These are phyloP conservation scores for Hyaloscypha finlandica DNA, from an alignment of 495 filamentous ascomycete species.

Conservation along the genomic window DNA sequence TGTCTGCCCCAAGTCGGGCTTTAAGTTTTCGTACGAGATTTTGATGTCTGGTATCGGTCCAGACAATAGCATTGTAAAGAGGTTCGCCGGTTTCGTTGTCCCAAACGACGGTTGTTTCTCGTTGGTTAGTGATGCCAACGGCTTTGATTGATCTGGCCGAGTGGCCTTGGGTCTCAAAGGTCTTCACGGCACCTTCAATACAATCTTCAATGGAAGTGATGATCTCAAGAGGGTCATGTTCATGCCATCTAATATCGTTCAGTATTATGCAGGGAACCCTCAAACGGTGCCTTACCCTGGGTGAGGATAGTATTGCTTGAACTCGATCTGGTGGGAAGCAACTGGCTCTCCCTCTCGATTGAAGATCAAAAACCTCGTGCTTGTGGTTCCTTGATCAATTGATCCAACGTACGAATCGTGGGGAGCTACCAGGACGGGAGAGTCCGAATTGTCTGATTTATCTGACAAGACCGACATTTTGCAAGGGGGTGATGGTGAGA, in stretches of 20 bases:
- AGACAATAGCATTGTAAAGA: slow-evolving; percentile 86
- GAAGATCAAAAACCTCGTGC: slow-evolving; percentile 90
- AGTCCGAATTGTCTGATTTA: slow-evolving; percentile 16
- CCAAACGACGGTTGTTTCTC: slow-evolving; percentile 91
- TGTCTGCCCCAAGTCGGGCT: slow-evolving; percentile 61
- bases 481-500: slow-evolving; percentile 2
- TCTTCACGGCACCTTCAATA: slow-evolving; percentile 76
- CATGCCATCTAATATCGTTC: slow-evolving; percentile 71
- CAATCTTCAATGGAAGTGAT: slow-evolving; percentile 78
- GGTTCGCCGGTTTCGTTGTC: slow-evolving; percentile 82
- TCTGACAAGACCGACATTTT: slow-evolving; percentile 5
- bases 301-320: slow-evolving; percentile 82
- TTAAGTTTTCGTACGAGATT: slow-evolving; percentile 77
- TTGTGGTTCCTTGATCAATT: slow-evolving; percentile 95
- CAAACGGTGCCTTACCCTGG: slow-evolving; percentile 63
- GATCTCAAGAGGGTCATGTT: slow-evolving; percentile 84
- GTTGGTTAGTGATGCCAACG: slow-evolving; percentile 91
- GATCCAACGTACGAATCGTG: slow-evolving; percentile 46
- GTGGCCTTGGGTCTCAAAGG: slow-evolving; percentile 72
- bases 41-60: slow-evolving; percentile 87
- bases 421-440: slow-evolving; percentile 9
- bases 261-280: background rate
- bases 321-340: slow-evolving; percentile 87
- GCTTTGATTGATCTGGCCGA: slow-evolving; percentile 72
- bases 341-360: slow-evolving; percentile 78